These are phyloP conservation scores for Parmelia sp. DNA, from an alignment of 495 filamentous ascomycete genomes.

Conservation along the genomic window DNA sequence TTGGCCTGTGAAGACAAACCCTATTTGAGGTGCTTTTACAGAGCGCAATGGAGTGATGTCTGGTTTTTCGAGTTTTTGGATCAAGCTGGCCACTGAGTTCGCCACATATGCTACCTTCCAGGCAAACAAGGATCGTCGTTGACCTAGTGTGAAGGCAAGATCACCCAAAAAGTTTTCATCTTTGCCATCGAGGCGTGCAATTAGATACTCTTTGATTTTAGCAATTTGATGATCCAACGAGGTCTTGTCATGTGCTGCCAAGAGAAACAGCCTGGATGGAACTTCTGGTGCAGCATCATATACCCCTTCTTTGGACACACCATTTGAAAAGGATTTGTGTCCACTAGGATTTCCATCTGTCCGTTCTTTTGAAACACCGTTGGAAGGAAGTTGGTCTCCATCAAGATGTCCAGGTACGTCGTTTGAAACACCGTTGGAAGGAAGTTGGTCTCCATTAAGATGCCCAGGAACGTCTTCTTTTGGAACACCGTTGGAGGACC, in stretches of 20 bases:
- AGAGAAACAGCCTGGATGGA: neutral
- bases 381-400: neutral
- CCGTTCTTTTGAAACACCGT: too few relatives aligned
- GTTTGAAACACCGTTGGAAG: too few relatives aligned
- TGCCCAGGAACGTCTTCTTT: too few relatives aligned
- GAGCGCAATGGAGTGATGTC: neutral
- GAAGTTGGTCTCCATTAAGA: too few relatives aligned
- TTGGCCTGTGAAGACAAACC: conserved; percentile 28
- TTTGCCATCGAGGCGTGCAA: neutral
- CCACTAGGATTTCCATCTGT: too few relatives aligned
- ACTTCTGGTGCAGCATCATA: neutral
- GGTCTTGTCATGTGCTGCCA: neutral
- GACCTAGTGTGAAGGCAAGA: neutral
- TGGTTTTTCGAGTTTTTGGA: neutral
- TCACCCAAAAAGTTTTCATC: neutral
- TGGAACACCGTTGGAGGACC: too few relatives aligned
- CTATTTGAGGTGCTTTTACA: neutral
- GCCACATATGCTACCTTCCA: neutral
- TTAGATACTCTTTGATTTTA: neutral
- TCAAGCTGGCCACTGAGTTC: neutral
- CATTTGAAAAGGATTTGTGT: neutral
- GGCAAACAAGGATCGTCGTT: neutral
- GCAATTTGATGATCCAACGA: neutral
- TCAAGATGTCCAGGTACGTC: too few relatives aligned
- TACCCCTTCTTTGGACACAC: neutral